Percentiles rank a stretch among this genome's conserved stretches.
phyloP scores from a whole-genome alignment of 306 rosid species.

The Medicago lupulina region DNA sequence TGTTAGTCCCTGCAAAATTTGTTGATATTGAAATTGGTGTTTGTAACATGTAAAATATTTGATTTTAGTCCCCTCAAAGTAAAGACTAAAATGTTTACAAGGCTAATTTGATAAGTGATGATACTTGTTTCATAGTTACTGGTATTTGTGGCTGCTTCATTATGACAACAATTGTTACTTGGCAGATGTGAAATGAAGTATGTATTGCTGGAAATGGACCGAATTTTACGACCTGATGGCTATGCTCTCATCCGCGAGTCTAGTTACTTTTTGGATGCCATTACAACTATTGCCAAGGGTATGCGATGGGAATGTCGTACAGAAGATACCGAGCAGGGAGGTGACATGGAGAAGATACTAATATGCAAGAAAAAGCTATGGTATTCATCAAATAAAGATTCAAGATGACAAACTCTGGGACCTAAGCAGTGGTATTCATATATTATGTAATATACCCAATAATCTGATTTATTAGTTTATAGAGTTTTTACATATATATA shows the following conservation, averaged over 20 bases:
- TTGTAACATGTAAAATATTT: neutral
- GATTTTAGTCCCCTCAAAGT: neutral
- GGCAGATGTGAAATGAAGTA: conserved; percentile 90
- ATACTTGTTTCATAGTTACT: conserved; percentile 4
- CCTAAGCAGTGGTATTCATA: conserved; percentile 34
- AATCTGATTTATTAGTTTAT: conserved; percentile 60
- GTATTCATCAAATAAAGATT: conserved; percentile 65
- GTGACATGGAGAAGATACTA: conserved; percentile 74
- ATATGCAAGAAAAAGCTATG: conserved; percentile 90
- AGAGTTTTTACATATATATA: conserved; percentile 46
- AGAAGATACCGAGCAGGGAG: conserved; percentile 66
- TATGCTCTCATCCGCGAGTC: conserved; percentile 81
- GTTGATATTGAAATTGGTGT: neutral
- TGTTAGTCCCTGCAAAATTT: neutral
- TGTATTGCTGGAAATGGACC: conserved; percentile 93
- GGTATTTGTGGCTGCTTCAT: neutral
- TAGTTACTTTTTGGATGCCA: conserved; percentile 70
- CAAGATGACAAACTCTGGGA: conserved; percentile 54
- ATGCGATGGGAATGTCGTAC: conserved; percentile 88
- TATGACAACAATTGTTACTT: conserved; percentile 29
- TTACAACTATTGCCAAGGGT: conserved; percentile 65
- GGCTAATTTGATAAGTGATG: neutral
- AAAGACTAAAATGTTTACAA: neutral
- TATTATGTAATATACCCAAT: conserved; percentile 49
- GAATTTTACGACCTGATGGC: conserved; percentile 83